Evolutionary conservation across 345 rosid genomes (phyloP).

Genomic region (Balakata baccata): DNA sequence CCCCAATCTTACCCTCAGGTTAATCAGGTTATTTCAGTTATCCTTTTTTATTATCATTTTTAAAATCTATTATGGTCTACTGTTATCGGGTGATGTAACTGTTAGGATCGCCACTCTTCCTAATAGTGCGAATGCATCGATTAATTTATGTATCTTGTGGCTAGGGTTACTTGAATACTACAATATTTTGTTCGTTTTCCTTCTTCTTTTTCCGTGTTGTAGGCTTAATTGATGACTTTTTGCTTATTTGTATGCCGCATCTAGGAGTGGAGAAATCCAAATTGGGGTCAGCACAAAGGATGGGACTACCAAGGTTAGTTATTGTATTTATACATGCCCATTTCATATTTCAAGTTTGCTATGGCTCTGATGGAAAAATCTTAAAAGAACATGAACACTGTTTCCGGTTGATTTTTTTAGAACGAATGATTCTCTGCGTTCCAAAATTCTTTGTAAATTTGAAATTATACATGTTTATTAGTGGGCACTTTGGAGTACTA

Average conservation of each 20-base stretch:
- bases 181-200: neutral
- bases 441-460: neutral
- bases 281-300: slow-evolving; percentile 66
- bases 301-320: slow-evolving; percentile 48
- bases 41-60: neutral
- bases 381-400: neutral
- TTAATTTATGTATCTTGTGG: neutral
- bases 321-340: neutral
- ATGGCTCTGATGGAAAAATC: neutral
- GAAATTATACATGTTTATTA: neutral
- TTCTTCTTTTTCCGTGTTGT: neutral
- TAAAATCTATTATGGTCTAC: neutral
- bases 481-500: neutral
- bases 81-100: neutral
- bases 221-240: neutral
- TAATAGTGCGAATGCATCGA: neutral
- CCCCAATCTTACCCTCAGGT: slow-evolving; percentile 39
- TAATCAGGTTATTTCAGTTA: slow-evolving; percentile 35
- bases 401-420: neutral
- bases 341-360: slow-evolving; percentile 2
- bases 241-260: slow-evolving; percentile 2
- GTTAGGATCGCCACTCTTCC: neutral
- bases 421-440: neutral
- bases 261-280: slow-evolving; percentile 73
- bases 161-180: neutral